phyloP scores from a whole-genome alignment of 2,329 filamentous ascomycete genomes.

The Venturiaceae sp. region DNA sequence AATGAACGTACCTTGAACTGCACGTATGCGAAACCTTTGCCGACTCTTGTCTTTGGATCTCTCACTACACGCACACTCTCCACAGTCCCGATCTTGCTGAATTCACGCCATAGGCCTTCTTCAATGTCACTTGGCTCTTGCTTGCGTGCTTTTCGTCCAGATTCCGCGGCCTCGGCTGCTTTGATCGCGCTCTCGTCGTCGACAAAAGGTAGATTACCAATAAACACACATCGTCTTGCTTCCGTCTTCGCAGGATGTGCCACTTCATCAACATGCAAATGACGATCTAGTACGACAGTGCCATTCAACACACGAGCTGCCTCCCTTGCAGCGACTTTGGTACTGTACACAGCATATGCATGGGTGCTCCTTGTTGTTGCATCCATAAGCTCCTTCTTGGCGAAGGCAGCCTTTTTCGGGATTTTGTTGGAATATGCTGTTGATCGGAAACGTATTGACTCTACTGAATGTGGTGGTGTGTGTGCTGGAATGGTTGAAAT shows the following conservation, averaged over 20 bases:
- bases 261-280: conserved; percentile 83
- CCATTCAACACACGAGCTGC: conserved; percentile 76
- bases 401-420: conserved; percentile 90
- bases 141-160: conserved; percentile 56
- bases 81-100: conserved; percentile 67
- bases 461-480: conserved; percentile 58
- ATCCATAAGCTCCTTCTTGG: conserved; percentile 82
- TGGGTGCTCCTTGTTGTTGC: conserved; percentile 89
- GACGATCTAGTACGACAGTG: conserved; percentile 70
- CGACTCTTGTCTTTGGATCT: conserved; percentile 81
- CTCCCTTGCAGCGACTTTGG: conserved; percentile 61
- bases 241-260: conserved; percentile 77
- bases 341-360: conserved; percentile 85
- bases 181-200: conserved; percentile 73
- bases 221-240: conserved; percentile 85
- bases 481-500: conserved; percentile 41
- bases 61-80: conserved; percentile 90
- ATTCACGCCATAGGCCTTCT: conserved; percentile 83
- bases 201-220: conserved; percentile 92
- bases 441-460: conserved; percentile 90
- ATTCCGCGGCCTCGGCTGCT: conserved; percentile 51
- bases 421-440: conserved; percentile 74
- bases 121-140: conserved; percentile 77
- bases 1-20: conserved; percentile 62
- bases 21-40: conserved; percentile 96